These are phyloP conservation scores for Rhizoclosmatium sp. DNA, from an alignment of 192 early-diverging fungal genomes.

Conservation along the genomic window DNA sequence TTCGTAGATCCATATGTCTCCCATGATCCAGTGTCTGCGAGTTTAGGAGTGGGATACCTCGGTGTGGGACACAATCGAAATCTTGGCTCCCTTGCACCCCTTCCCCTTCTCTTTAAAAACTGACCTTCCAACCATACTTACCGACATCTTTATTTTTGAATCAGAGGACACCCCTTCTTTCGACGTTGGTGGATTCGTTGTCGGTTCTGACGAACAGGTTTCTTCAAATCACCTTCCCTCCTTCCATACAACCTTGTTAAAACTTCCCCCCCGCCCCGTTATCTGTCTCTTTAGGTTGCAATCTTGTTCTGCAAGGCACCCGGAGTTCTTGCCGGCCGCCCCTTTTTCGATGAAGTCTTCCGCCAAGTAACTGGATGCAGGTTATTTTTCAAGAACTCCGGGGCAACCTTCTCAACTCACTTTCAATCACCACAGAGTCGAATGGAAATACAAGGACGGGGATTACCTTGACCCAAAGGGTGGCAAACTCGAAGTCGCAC, in stretches of 20 bases:
- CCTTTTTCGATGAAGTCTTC: slow-evolving; percentile 97
- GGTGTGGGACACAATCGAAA: too few species aligned
- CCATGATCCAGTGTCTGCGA: too few species aligned
- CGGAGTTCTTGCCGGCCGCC: slow-evolving; percentile 91
- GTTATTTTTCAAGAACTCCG: slow-evolving; percentile 41
- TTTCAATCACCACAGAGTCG: slow-evolving; percentile 63
- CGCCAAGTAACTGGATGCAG: slow-evolving; percentile 81
- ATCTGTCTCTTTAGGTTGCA: slow-evolving; percentile 50
- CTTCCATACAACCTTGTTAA: background rate
- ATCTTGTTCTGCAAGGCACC: slow-evolving; percentile 86
- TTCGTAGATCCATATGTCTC: background rate
- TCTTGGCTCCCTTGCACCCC: too few species aligned
- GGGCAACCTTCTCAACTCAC: background rate
- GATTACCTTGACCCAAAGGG: slow-evolving; percentile 72
- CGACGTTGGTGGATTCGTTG: slow-evolving; percentile 97
- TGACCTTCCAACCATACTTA: background rate
- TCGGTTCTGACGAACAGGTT: slow-evolving; percentile 81
- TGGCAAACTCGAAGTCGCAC: slow-evolving; percentile 67
- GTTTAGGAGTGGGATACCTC: too few species aligned
- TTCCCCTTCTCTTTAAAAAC: background rate
- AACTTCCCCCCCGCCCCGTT: background rate
- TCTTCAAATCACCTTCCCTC: background rate
- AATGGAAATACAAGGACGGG: slow-evolving; percentile 87
- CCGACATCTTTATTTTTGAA: background rate
- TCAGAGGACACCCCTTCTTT: slow-evolving; percentile 95